These are phyloP conservation scores for Lepidium sativum DNA, from an alignment of 345 rosid species.

Conservation along the genomic window DNA sequence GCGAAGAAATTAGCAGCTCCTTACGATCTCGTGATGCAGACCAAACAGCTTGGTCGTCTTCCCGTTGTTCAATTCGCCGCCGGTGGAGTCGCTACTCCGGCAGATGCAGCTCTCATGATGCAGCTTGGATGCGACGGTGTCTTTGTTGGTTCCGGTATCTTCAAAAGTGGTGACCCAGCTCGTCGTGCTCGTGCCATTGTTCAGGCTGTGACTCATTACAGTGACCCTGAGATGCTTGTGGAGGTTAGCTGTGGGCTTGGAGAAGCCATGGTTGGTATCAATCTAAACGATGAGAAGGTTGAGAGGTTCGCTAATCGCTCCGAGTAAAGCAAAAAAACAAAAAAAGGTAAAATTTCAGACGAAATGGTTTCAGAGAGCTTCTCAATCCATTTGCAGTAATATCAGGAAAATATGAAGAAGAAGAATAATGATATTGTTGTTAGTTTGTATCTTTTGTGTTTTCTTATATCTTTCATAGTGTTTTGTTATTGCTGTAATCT, in stretches of 20 bases:
- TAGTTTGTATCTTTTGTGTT: slow-evolving; percentile 22
- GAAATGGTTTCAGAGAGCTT: slow-evolving; percentile 14
- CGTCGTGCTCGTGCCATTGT: slow-evolving; percentile 67
- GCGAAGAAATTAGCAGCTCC: slow-evolving; percentile 72
- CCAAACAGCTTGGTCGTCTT: slow-evolving; percentile 68
- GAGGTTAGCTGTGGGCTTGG: slow-evolving; percentile 74
- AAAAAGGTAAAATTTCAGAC: background rate
- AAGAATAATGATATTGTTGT: background rate
- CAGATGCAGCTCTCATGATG: slow-evolving; percentile 81
- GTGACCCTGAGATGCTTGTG: slow-evolving; percentile 57
- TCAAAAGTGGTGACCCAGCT: slow-evolving; percentile 68
- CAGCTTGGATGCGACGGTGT: slow-evolving; percentile 77
- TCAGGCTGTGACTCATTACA: slow-evolving; percentile 69
- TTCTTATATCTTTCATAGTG: slow-evolving; percentile 14
- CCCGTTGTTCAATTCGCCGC: slow-evolving; percentile 77
- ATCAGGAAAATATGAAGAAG: background rate
- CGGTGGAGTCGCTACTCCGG: slow-evolving; percentile 75
- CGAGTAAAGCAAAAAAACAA: slow-evolving; percentile 15
- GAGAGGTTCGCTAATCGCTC: slow-evolving; percentile 72
- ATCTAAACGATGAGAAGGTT: slow-evolving; percentile 52
- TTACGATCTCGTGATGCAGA: slow-evolving; percentile 65
- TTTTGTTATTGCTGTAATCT: slow-evolving; percentile 12
- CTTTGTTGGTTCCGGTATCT: slow-evolving; percentile 63
- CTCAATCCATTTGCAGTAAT: background rate
- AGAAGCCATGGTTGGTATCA: slow-evolving; percentile 74